Evolutionary conservation across 2,329 filamentous ascomycete species (phyloP).

Genomic region (Trichoderma sp.): DNA sequence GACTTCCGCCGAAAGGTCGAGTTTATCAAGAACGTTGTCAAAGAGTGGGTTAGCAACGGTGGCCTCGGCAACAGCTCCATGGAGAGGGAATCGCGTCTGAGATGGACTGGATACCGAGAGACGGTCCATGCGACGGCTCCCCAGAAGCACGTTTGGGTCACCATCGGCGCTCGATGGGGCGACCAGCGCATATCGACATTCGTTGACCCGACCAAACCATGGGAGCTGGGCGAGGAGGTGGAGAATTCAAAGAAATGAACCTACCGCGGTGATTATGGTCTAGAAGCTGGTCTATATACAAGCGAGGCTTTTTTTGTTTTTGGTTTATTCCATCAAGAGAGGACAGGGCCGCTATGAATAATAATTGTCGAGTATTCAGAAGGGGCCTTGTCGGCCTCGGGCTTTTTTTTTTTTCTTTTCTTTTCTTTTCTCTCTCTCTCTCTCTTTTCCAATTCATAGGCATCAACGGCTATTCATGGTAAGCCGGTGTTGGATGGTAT

Average conservation of each 20-base stretch:
- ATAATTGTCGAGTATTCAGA: background rate
- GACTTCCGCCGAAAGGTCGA: conserved; percentile 70
- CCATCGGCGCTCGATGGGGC: conserved; percentile 60
- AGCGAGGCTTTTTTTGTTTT: background rate
- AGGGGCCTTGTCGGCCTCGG: conserved; percentile 19
- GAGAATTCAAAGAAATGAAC: conserved; percentile 36
- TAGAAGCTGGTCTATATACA: background rate
- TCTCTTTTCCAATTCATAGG: conserved; percentile 3
- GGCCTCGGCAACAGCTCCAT: conserved; percentile 67
- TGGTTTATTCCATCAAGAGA: background rate
- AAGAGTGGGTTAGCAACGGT: conserved; percentile 67
- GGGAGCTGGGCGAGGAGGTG: conserved; percentile 53
- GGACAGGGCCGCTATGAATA: background rate
- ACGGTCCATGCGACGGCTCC: conserved; percentile 48
- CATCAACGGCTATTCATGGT: conserved; percentile 1
- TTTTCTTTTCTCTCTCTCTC: background rate
- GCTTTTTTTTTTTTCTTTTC: conserved; percentile 21
- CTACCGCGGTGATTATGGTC: background rate
- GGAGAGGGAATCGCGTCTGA: conserved; percentile 50
- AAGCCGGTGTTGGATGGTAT: background rate
- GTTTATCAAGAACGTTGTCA: conserved; percentile 65
- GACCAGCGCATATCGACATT: conserved; percentile 54
- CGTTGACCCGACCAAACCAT: conserved; percentile 53
- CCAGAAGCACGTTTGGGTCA: conserved; percentile 66
- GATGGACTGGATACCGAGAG: conserved; percentile 59